Evolutionary conservation across 2,329 filamentous ascomycete species (phyloP), one percentile per base, ranked within the genome.

Genomic region (Bimuria novae-zelandiae): DNA sequence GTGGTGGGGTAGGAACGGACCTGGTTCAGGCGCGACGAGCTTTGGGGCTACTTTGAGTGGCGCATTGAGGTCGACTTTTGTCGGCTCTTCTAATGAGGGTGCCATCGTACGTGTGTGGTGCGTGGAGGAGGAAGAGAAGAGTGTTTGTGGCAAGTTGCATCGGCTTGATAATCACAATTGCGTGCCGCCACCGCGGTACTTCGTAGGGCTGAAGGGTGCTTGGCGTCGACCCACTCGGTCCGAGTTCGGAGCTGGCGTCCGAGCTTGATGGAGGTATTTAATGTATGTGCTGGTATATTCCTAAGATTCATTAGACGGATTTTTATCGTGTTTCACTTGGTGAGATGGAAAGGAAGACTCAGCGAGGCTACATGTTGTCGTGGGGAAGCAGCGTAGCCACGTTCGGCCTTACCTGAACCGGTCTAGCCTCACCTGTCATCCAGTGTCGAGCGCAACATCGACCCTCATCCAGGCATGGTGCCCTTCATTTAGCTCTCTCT

Each of bases 11-110:
- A 48, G 40, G 33, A 47, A 59, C 69, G 49, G 76, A 84, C 82
- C 84, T 69, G 93, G 93, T 71, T 97, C 92, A 35, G 94, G 93
- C 17, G 94, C 94, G 59, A 97, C 89, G 49, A 99, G 88, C 59
- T 90, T 83, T 1, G 93, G 92, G 46, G 89, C 87, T 50, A 84
- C 80, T 74, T 92, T 92, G 51, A 92, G 80, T 7, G 90, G 89
- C 68, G 90, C 88, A 62, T 85, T 79, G 62, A 96, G 79, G 57
- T 92, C 88, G 53, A 90, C 87, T 83, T 76, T 73, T 6, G 65
- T 64, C 44, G 88, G 83, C 65, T 88, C 85, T 77, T 95, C 89
- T 39, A 96, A 79, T 21, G 89, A 91, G 16, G 91, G 90, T 49
- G 90, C 87, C 91, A 96, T 96, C 40, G 22, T 61, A 42, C 5